phyloP scores from a whole-genome alignment of 192 early-diverging fungal genomes.

The Diversispora epigaea region DNA sequence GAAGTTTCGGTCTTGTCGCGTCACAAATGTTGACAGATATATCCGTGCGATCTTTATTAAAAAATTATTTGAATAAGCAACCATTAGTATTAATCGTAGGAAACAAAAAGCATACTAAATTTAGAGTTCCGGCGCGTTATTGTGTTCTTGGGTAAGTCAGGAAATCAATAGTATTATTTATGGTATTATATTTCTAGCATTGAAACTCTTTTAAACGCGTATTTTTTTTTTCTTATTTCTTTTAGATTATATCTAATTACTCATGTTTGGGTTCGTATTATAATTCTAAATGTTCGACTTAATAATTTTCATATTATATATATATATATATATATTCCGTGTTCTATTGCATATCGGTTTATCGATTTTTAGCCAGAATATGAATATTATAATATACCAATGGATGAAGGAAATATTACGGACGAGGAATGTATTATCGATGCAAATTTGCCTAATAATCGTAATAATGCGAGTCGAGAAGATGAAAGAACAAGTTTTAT shows the following conservation, averaged over 20 bases:
- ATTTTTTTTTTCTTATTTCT: neutral
- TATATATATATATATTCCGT: neutral
- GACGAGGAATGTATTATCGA: neutral
- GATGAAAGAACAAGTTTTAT: neutral
- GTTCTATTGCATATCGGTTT: too few species aligned
- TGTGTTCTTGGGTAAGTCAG: slow-evolving; percentile 3
- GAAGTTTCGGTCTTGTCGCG: neutral
- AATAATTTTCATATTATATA: neutral
- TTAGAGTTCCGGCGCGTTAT: slow-evolving; percentile 2
- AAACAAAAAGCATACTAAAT: neutral
- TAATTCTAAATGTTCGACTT: neutral
- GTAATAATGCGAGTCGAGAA: neutral
- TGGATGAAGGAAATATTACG: neutral
- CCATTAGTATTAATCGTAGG: neutral
- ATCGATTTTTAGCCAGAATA: neutral
- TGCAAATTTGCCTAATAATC: neutral
- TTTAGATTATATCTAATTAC: neutral
- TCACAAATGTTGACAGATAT: neutral
- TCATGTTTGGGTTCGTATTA: neutral
- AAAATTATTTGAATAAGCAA: neutral
- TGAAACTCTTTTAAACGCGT: neutral
- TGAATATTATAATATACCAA: neutral
- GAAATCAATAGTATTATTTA: neutral
- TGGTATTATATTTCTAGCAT: neutral
- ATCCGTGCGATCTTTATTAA: neutral